A percentile compares a stretch with the other conserved stretches of the same genome.
Conservation (phyloP, 1,284 basidiomycete genomes). For the Gymnopus androsaceus region DNA sequence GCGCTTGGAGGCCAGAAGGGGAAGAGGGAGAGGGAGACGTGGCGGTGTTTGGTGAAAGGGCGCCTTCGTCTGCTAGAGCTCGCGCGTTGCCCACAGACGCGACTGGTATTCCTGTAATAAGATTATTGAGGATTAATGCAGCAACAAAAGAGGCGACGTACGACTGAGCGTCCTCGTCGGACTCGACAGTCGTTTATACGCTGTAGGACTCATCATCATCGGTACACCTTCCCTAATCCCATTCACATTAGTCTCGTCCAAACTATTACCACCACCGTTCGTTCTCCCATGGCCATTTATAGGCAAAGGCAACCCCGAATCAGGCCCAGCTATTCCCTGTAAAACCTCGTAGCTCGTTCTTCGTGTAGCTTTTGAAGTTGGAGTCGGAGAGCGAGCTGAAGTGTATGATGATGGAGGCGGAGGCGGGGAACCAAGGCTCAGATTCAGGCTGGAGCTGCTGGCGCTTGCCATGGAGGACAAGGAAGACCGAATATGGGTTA, state of each 20-base stretch:
- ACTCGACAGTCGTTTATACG: slow-evolving; percentile 60
- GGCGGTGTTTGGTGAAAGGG: slow-evolving; percentile 32
- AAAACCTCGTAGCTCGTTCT: slow-evolving; percentile 74
- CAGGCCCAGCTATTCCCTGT: slow-evolving; percentile 68
- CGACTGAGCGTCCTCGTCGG: slow-evolving; percentile 78
- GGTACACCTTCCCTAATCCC: slow-evolving; percentile 75
- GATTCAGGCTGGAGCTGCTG: slow-evolving; percentile 21
- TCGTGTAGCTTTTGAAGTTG: slow-evolving; percentile 48
- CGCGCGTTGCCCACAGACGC: slow-evolving; percentile 82
- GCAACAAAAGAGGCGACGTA: slow-evolving; percentile 50
- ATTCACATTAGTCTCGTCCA: slow-evolving; percentile 40
- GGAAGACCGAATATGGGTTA: no score
- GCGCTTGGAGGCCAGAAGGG: no score
- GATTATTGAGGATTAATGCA: slow-evolving; percentile 20
- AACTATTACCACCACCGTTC: slow-evolving; percentile 21
- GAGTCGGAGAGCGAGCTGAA: slow-evolving; percentile 32
- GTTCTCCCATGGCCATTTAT: slow-evolving; percentile 50
- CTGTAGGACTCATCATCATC: slow-evolving; percentile 48
- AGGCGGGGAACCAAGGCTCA: slow-evolving; percentile 33
- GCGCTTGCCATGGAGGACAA: slow-evolving; percentile 63
- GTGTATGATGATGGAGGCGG: slow-evolving; percentile 40
- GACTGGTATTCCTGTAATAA: slow-evolving; percentile 70
- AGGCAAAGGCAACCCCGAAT: slow-evolving; percentile 71
- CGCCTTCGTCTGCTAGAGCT: slow-evolving; percentile 73
- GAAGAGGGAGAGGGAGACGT: slow-evolving; percentile 23